Base-by-base conservation (phyloP, 208 protist species). In the Leishmania aethiopica region DNA sequence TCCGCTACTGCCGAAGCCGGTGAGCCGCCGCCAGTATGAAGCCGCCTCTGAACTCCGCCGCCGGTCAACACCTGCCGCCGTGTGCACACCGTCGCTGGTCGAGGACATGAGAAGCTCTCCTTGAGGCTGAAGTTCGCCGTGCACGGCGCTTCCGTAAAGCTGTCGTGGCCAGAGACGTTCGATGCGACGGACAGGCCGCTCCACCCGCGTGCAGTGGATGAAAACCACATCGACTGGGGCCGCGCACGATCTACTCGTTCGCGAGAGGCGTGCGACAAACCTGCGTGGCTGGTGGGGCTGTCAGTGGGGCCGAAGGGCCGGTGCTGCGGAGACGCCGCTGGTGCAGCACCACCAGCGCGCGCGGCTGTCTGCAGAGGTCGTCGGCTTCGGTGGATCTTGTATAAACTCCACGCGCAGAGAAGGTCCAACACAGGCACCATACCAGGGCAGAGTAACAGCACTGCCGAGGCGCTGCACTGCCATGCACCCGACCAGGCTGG, bases 101-200 rank as follows among this genome's bases (percentile, higher is more conserved):
- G 79, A 17, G 83, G 82, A 8, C 53, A 75, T 22, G 86, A 89
- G 73, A 81, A 87, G 64, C 83, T 85, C 51, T 87, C 83, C 59
- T 83, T 83, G 49, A 17, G 70, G n/a, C 19, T 42, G 19, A 49
- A 42, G 35, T 69, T 77, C 7, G 55, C 53, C 5, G 10, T 15
- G 5, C 15, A 32, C 4, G 72, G n/a, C 8, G 37, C 53, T 6
- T 79, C 49, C 25, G 66, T 62, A 60, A 86, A 60, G 67, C 75
- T 83, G 60, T 69, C 53, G 69, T 82, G 62, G 55, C 49, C 49
- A 2, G 82, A 59, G 66, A 53, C 25, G n/a, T 73, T 70, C 17
- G 69, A 66, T 11, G 32, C 25, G 73, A 35, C 53, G 25, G 73
- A 67, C 37, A 79, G 10, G 73, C 53, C 53, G 53, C 51, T 10